Conservation (phyloP, 768 basidiomycete genomes). For the Russula vinacea region DNA sequence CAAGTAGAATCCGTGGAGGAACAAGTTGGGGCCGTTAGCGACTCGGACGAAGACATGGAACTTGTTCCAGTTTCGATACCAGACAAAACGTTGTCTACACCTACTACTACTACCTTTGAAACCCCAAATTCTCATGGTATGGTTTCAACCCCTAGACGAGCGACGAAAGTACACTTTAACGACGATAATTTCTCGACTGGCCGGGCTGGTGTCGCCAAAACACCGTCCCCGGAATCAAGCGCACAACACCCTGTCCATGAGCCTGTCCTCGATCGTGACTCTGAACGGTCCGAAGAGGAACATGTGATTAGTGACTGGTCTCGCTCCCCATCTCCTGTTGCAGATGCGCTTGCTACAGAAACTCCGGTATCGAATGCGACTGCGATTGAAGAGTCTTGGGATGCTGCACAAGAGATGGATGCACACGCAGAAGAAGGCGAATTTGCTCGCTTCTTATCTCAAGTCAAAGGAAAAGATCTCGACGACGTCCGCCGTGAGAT, state of each 20-base stretch:
- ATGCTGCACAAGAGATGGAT: slow-evolving; percentile 85
- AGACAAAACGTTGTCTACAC: background rate
- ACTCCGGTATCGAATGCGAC: slow-evolving; percentile 30
- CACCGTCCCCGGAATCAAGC: background rate
- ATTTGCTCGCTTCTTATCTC: slow-evolving; percentile 88
- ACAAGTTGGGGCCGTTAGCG: slow-evolving; percentile 1
- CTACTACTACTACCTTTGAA: background rate
- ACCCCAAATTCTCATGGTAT: background rate
- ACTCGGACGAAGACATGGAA: slow-evolving; percentile 29
- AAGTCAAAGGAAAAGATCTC: slow-evolving; percentile 83
- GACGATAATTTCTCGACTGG: slow-evolving; percentile 1
- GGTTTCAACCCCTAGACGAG: slow-evolving; percentile 2
- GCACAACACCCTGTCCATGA: background rate
- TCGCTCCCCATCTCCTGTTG: slow-evolving; percentile 38
- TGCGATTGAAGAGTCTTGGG: slow-evolving; percentile 55
- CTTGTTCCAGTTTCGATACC: slow-evolving; percentile 17
- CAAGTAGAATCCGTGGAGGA: background rate
- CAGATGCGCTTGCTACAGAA: slow-evolving; percentile 23
- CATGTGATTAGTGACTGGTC: slow-evolving; percentile 39
- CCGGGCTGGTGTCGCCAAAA: background rate
- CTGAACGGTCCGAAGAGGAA: slow-evolving; percentile 30
- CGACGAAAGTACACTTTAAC: slow-evolving; percentile 17
- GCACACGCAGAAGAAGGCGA: slow-evolving; percentile 76
- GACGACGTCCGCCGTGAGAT: slow-evolving; percentile 83
- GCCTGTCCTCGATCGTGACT: background rate